Base-by-base conservation (phyloP, 495 filamentous ascomycete species). In the Peziza echinospora region DNA sequence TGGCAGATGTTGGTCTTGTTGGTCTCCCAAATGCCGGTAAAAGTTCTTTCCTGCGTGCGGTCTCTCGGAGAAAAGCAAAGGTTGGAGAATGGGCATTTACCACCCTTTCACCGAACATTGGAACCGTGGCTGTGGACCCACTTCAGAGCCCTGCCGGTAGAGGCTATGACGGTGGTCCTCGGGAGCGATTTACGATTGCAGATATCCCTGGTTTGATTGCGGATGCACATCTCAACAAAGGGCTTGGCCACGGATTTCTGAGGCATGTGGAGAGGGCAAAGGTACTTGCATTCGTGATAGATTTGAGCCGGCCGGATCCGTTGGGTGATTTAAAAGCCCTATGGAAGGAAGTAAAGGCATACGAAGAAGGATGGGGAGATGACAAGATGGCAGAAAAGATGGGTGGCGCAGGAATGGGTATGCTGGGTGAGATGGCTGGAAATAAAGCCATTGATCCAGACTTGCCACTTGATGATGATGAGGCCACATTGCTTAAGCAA, bases 81-180 rank as follows among this genome's bases (percentile, higher is more conserved):
- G 78, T 97, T 23, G 89, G 89, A 21, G 73, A 83, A 56, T 97
- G 89, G 89, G 89, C 84, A 17, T 97, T 97, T 57, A 97, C 89
- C 5, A 97, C 89, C 0, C 68, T 97, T 5, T 77, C 82, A 37
- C 89, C 89, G 0, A 93, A 85, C 55, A 86, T 97, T 48, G 89
- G 89, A 28, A 97, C 91, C 0, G 83, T 96, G 11, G 78, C 94
- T 5, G 68, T 96, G 24, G 89, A 94, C 54, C 70, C 82, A 1
- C 53, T 52, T 21, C 40, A 67, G 57, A 52, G 61, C 55, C 43
- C 65, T 49, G 25, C 56, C 21, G 41, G 49, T 0, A 26, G 39
- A 4, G 58, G 56, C 37, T 46, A 53, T 26, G 60, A 64, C 26
- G 59, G 61, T 5, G 53, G 26, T 7, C 39, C 49, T 24, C 68